Percentiles rank a stretch among this genome's conserved stretches.
Evolutionary conservation across 2,329 filamentous ascomycete species (phyloP).

Genomic region (Pseudonectria foliicola): DNA sequence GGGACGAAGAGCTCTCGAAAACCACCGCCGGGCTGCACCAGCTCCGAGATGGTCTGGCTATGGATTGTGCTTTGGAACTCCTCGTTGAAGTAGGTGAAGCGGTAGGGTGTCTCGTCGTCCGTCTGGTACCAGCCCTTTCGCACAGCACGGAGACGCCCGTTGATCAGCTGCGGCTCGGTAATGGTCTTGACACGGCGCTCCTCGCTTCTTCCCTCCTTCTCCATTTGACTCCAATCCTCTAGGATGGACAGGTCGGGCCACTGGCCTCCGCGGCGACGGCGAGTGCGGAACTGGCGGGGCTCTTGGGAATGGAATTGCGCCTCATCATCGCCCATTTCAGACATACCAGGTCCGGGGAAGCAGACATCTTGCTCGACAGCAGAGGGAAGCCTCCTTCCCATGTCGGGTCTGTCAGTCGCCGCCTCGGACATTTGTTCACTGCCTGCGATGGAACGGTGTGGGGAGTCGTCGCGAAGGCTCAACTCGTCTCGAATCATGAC

Average conservation of each 20-base stretch:
- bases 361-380: constrained; percentile 83
- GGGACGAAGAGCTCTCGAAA: constrained; percentile 89
- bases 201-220: constrained; percentile 77
- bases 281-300: constrained; percentile 27
- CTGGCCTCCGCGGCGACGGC: constrained; percentile 55
- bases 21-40: constrained; percentile 75
- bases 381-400: constrained; percentile 43
- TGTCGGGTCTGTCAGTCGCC: constrained; percentile 20
- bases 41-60: constrained; percentile 87
- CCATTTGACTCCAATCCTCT: constrained; percentile 83
- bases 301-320: constrained; percentile 38
- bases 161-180: constrained; percentile 86
- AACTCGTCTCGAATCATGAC: constrained; percentile 65
- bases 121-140: constrained; percentile 76
- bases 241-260: constrained; percentile 84
- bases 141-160: constrained; percentile 76
- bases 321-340: constrained; percentile 76
- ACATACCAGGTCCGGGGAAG: constrained; percentile 68
- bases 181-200: constrained; percentile 83
- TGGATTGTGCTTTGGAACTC: constrained; percentile 94
- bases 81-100: constrained; percentile 98
- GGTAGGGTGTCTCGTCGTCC: constrained; percentile 84
- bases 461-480: constrained; percentile 28
- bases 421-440: constrained; percentile 28
- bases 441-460: constrained; percentile 20